A percentile compares a stretch with the other conserved stretches of the same genome.
Conservation (phyloP, 83 land plant genomes). For the Isoetes engelmannii region DNA sequence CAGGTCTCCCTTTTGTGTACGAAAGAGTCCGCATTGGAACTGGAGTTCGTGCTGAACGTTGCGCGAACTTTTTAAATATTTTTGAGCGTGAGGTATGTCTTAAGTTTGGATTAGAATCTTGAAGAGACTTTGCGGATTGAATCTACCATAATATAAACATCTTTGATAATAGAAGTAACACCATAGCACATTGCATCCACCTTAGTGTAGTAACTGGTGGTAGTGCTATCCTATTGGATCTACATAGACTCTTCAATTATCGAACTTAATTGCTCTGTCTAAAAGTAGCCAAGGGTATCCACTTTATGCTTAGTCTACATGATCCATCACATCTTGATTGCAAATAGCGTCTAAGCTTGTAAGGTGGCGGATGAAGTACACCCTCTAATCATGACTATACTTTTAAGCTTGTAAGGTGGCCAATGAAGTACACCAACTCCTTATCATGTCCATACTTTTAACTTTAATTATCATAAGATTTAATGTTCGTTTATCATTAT, state of each 20-base stretch:
- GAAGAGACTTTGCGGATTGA: neutral
- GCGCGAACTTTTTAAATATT: constrained; percentile 44
- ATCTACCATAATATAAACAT: neutral
- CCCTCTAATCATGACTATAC: no score
- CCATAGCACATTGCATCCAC: neutral
- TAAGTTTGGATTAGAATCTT: neutral
- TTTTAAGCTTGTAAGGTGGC: no score
- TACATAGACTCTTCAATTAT: no score
- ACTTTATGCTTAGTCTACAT: no score
- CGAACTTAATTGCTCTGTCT: no score
- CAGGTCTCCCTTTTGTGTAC: constrained; percentile 54
- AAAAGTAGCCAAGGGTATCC: no score
- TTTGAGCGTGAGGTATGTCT: constrained; percentile 47
- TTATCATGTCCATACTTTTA: no score
- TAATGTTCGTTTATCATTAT: neutral
- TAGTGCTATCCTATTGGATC: neutral
- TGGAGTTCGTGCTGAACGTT: constrained; percentile 37
- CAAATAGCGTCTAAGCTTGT: no score
- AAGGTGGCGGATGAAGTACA: no score
- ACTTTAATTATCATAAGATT: neutral
- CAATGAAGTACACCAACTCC: no score
- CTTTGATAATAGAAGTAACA: neutral
- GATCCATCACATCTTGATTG: no score
- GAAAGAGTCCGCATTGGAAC: constrained; percentile 58
- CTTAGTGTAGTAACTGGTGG: neutral